Evolutionary conservation across 2,329 filamentous ascomycete species (phyloP), one percentile per base, ranked within the genome.

Genomic region (Claviceps maximensis): DNA sequence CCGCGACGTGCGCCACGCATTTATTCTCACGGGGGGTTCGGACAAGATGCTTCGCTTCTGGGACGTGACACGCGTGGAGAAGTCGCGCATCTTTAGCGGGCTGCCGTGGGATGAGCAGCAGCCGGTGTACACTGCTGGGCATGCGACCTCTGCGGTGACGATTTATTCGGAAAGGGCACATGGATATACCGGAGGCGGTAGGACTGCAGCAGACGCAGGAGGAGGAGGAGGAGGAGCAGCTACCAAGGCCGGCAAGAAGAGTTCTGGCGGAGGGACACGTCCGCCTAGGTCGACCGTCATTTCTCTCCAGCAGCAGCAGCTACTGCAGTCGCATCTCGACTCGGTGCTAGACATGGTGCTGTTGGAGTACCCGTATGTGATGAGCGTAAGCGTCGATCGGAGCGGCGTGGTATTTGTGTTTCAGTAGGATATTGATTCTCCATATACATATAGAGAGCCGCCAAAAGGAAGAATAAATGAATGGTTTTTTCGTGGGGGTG

Each of bases 41-140:
- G 93, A 97, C 67, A 88, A 86, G 69, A 93, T 87, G 67, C 79
- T 98, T 19, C 82, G 93, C 10, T 97, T 94, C 69, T 98, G 93
- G 93, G 91, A 98, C 63, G 76, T 93, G 15, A 76, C 81, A 10
- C 83, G 83, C 10, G 77, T 88, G 10, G 89, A 95, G 62, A 79
- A 82, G 55, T 95, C 88, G 42, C 75, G 78, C 53, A 78, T 96
- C 15, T 84, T 94, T 58, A 95, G 87, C 64, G 91, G 91, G 0
- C 73, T 89, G 12, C 79, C 81, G 54, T 69, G 74, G 2, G 84
- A 89, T 36, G 84, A 89, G 54, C 72, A 79, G 36, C 83, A 82
- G 63, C 86, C 89, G n/a, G 78, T 79, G 10, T 97, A 90, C 63
- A 77, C 79, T 5, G 73, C 78, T 1, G 74, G 77, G 17, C 79